These are phyloP conservation scores for Colletotrichum sansevieriae DNA, from an alignment of 2,329 filamentous ascomycete species.

Conservation along the genomic window DNA sequence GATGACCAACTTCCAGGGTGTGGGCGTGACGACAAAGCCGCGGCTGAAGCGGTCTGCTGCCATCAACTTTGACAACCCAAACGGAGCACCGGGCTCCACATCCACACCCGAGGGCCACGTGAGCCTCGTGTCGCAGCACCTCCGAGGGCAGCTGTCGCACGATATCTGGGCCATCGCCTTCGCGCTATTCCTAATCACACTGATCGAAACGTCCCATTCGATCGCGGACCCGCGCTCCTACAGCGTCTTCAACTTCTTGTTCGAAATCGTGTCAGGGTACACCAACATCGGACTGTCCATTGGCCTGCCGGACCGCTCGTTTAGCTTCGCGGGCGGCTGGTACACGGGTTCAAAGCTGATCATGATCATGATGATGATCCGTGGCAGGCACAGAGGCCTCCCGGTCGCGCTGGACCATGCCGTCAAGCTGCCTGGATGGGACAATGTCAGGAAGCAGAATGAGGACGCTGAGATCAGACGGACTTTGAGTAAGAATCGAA, in stretches of 20 bases:
- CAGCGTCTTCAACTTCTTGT: slow-evolving; percentile 71
- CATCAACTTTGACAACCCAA: slow-evolving; percentile 24
- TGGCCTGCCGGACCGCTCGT: slow-evolving; percentile 65
- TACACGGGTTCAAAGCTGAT: slow-evolving; percentile 69
- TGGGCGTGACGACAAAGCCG: slow-evolving; percentile 52
- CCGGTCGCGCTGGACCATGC: slow-evolving; percentile 69
- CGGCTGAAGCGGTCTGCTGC: slow-evolving; percentile 36
- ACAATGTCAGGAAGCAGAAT: slow-evolving; percentile 48
- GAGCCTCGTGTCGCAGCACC: slow-evolving; percentile 67
- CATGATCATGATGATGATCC: slow-evolving; percentile 67
- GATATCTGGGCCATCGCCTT: slow-evolving; percentile 77
- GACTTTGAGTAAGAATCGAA: slow-evolving; percentile 14
- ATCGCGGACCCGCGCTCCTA: slow-evolving; percentile 63
- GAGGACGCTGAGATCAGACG: slow-evolving; percentile 42
- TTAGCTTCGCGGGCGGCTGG: slow-evolving; percentile 68
- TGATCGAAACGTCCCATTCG: slow-evolving; percentile 71
- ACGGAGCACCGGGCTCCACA: slow-evolving; percentile 21
- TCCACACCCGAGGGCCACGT: slow-evolving; percentile 53
- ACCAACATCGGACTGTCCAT: slow-evolving; percentile 72
- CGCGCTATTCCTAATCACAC: slow-evolving; percentile 69
- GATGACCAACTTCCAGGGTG: slow-evolving; percentile 58
- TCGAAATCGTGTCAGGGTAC: slow-evolving; percentile 70
- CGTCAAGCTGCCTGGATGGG: slow-evolving; percentile 56
- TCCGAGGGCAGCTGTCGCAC: slow-evolving; percentile 73
- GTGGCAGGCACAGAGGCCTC: slow-evolving; percentile 68